Evolutionary conservation across 2,329 filamentous ascomycete genomes (phyloP), one percentile per base, ranked within the genome.

Genomic region (Drechmeria coniospora): DNA sequence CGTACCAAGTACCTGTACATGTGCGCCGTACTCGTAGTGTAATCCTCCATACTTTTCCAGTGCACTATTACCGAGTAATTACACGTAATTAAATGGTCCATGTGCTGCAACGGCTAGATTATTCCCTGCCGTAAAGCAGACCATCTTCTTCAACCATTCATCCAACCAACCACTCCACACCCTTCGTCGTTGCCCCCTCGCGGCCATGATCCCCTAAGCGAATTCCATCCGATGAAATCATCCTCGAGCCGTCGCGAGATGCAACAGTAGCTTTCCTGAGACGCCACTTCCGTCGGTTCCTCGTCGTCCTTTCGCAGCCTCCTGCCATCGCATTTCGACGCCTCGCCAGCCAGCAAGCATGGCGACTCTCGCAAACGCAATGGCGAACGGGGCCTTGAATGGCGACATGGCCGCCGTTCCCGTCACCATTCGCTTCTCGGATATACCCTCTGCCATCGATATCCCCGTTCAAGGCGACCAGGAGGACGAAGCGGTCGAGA

Each of bases 401-500:
- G 58, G 56, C 32, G 41, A 51, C 29, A 36, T 44, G 15, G 24
- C 40, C 26, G 41, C 43, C 25, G 40, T 40, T 14, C 57, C 59
- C 9, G 52, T 51, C 33, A 68, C 63, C 55, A 63, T 58, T 39
- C 68, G 73, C 38, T 78, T 76, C 47, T 65, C 68, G 34, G 68
- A 76, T 38, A 74, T 78, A 35, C 71, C 73, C 28, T 59, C 64
- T 11, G 66, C 69, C 26, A 74, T 78, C 48, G 73, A 77, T 42
- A 71, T 78, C 34, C 72, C 72, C 11, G 69, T 76, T 7, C 67
- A 73, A 38, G 64, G 63, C 35, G 71, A 74, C 42, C 61, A 68
- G 37, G 72, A 75, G 41, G 72, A 76, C 38, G 71, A 84, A 45
- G 72, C 70, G 29, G 90, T 98, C 51, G 90, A 95, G 58, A 82